phyloP scores from a whole-genome alignment of 2,329 filamentous ascomycete genomes.

The Hypomyces rosellus region DNA sequence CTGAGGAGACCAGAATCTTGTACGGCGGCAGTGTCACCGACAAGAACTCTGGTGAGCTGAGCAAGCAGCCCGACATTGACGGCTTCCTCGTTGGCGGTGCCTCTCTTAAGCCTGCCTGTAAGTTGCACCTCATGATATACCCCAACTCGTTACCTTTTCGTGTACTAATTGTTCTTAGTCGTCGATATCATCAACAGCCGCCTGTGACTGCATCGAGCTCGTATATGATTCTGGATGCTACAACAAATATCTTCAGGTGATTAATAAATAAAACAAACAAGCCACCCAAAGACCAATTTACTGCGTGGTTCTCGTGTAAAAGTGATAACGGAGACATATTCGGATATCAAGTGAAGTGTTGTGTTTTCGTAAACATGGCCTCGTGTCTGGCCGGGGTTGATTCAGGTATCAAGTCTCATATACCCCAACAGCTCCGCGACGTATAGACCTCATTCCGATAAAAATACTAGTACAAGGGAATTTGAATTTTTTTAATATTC shows the following conservation, averaged over 20 bases:
- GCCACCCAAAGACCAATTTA: too few relatives aligned
- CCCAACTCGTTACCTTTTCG: not conserved
- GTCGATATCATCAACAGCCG: constrained; percentile 54
- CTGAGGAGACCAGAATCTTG: constrained; percentile 85
- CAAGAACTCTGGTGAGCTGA: constrained; percentile 94
- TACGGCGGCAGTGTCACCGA: constrained; percentile 96
- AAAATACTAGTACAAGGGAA: constrained; percentile 17
- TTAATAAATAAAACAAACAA: too few relatives aligned
- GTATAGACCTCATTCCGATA: constrained; percentile 18
- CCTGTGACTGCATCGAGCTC: constrained; percentile 29
- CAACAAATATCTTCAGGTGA: not conserved
- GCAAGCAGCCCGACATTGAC: constrained; percentile 91
- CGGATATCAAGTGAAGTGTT: not conserved
- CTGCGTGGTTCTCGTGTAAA: too few relatives aligned
- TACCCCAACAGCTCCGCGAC: constrained; percentile 24
- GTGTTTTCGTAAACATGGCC: constrained; percentile 1
- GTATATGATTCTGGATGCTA: not conserved
- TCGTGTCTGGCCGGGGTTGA: not conserved
- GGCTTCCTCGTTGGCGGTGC: constrained; percentile 96
- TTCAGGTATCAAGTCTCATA: constrained; percentile 5
- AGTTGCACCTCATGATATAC: constrained; percentile 30
- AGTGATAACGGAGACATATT: not conserved
- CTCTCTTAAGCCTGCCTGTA: constrained; percentile 92
- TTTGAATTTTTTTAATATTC: not conserved
- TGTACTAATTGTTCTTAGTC: constrained; percentile 29